phyloP scores from a whole-genome alignment of 106 monocot species.

The Dendrobium nobile region DNA sequence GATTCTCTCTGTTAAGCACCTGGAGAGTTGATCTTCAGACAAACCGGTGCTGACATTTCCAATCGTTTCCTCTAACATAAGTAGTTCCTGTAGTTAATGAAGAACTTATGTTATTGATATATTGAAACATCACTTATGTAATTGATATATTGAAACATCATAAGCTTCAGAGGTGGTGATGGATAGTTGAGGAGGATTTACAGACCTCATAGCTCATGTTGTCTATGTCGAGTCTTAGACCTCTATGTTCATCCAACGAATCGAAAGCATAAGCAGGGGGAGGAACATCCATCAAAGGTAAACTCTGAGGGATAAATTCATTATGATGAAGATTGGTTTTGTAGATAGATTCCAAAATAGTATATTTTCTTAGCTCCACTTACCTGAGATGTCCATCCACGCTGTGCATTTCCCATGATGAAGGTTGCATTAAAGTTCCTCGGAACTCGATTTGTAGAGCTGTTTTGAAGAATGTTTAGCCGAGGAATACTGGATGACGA shows the following conservation, averaged over 20 bases:
- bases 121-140: background rate
- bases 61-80: slow-evolving; percentile 66
- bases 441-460: background rate
- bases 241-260: slow-evolving; percentile 39
- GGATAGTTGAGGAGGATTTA: too few relatives aligned
- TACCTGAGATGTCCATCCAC: background rate
- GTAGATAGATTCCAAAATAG: background rate
- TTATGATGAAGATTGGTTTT: background rate
- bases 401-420: background rate
- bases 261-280: slow-evolving; percentile 16
- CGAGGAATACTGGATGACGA: background rate
- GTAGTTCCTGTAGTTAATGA: slow-evolving; percentile 38
- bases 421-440: background rate
- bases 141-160: background rate
- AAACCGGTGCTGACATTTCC: slow-evolving; percentile 56
- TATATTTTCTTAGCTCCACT: background rate
- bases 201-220: slow-evolving; percentile 67
- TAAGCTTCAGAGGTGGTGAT: too few relatives aligned
- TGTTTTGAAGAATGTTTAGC: background rate
- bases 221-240: slow-evolving; percentile 60
- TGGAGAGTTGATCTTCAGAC: slow-evolving; percentile 29
- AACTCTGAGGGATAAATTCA: slow-evolving; percentile 12
- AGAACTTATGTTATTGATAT: background rate
- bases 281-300: slow-evolving; percentile 12
- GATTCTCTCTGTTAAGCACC: slow-evolving; percentile 27